A percentile compares a stretch with the other conserved stretches of the same genome.
These are phyloP conservation scores for Colletotrichum nymphaeae DNA, from an alignment of 2,329 filamentous ascomycete species.

Conservation along the genomic window DNA sequence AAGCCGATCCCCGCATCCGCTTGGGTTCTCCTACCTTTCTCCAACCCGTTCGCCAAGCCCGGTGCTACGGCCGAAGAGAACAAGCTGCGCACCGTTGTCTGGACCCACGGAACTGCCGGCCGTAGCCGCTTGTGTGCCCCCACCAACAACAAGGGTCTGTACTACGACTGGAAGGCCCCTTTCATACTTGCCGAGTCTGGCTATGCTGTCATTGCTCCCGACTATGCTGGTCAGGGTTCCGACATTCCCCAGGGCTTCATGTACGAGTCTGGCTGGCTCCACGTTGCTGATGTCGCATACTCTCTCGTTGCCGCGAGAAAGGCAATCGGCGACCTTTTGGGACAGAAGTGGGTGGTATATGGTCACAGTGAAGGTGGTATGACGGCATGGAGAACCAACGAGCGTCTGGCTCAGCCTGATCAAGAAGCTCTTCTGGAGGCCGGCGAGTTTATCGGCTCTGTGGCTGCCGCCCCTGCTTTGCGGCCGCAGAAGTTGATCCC, in stretches of 20 bases:
- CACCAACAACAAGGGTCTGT: slow-evolving; percentile 38
- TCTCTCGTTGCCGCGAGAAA: slow-evolving; percentile 36
- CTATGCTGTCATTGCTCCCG: slow-evolving; percentile 25
- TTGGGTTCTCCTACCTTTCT: slow-evolving; percentile 32
- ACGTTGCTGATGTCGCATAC: slow-evolving; percentile 37
- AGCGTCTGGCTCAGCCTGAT: slow-evolving; percentile 37
- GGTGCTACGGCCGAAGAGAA: slow-evolving; percentile 2
- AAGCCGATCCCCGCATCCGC: slow-evolving; percentile 34
- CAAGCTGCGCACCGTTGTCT: slow-evolving; percentile 35
- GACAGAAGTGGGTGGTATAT: slow-evolving; percentile 38
- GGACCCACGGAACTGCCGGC: slow-evolving; percentile 42
- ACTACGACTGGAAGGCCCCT: slow-evolving; percentile 39
- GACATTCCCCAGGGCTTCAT: slow-evolving; percentile 38
- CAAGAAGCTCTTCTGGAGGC: slow-evolving; percentile 11
- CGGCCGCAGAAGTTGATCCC: slow-evolving; percentile 31
- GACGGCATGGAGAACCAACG: slow-evolving; percentile 41
- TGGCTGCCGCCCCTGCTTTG: slow-evolving; percentile 33
- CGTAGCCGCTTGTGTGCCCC: slow-evolving; percentile 38
- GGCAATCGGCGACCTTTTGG: slow-evolving; percentile 23
- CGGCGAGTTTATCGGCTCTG: slow-evolving; percentile 31
- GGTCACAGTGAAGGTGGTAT: slow-evolving; percentile 42
- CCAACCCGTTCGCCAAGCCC: not conserved
- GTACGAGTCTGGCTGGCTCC: slow-evolving; percentile 37
- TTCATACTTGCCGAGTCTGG: slow-evolving; percentile 36
- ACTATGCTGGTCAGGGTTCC: slow-evolving; percentile 31